Evolutionary conservation across 768 basidiomycete genomes (phyloP).

Genomic region (Termitomyces bulborhizus): DNA sequence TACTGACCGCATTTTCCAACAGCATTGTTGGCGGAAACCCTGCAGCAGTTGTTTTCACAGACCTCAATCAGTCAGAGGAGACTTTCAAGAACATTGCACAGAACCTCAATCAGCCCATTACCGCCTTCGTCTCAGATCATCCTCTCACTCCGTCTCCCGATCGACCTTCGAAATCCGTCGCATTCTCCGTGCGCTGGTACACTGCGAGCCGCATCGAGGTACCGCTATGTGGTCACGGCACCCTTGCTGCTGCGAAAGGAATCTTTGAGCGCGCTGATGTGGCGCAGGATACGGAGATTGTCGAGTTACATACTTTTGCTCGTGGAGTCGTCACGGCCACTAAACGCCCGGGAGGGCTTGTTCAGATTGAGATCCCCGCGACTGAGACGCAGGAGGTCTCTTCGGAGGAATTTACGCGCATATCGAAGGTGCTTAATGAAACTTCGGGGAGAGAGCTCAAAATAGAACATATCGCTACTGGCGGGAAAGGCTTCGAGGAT

Average conservation of each 20-base stretch:
- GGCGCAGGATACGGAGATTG: constrained; percentile 19
- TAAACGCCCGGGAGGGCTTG: constrained; percentile 22
- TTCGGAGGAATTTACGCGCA: constrained; percentile 21
- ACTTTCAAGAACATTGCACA: constrained; percentile 27
- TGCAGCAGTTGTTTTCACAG: constrained; percentile 33
- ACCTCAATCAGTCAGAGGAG: constrained; percentile 14
- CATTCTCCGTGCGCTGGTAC: constrained; percentile 34
- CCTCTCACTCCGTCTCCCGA: constrained; percentile 1
- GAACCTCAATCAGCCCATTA: constrained; percentile 39
- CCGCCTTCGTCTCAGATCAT: constrained; percentile 9
- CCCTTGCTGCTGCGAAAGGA: constrained; percentile 35
- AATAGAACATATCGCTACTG: constrained; percentile 30
- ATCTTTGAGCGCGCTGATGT: constrained; percentile 28
- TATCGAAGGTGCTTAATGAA: constrained; percentile 24
- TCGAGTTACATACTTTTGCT: constrained; percentile 26
- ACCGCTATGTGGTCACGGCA: constrained; percentile 37
- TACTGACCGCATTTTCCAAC: constrained; percentile 39
- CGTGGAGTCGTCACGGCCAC: constrained; percentile 22
- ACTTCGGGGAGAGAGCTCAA: constrained; percentile 33
- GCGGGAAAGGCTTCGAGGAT: constrained; percentile 23
- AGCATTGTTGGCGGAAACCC: constrained; percentile 39
- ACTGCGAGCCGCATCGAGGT: constrained; percentile 22
- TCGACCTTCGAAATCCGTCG: constrained; percentile 13
- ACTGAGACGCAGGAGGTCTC: constrained; percentile 19
- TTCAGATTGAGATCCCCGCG: constrained; percentile 34